Conservation (phyloP, 768 basidiomycete species). For the Brasilioporus rufonigricans region DNA sequence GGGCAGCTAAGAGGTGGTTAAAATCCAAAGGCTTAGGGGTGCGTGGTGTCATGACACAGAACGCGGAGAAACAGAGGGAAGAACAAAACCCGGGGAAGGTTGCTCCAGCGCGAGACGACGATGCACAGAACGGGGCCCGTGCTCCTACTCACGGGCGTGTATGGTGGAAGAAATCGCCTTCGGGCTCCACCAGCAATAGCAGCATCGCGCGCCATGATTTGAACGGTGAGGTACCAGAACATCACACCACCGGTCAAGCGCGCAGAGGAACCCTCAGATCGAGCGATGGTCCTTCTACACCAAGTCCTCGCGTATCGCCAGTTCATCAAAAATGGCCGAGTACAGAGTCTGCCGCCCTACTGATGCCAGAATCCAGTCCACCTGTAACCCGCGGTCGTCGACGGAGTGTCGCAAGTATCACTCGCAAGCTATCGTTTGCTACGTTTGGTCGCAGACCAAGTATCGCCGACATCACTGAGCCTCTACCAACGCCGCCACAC, state of each 20-base stretch:
- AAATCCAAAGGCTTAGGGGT: constrained; percentile 30
- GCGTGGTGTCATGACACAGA: constrained; percentile 22
- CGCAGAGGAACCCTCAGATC: constrained; percentile 9
- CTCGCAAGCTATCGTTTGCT: constrained; percentile 33
- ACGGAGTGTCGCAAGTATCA: constrained; percentile 31
- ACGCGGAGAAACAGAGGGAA: constrained; percentile 23
- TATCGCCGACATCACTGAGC: constrained; percentile 19
- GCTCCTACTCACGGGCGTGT: constrained; percentile 24
- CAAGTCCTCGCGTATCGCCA: constrained; percentile 19
- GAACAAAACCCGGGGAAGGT: constrained; percentile 6
- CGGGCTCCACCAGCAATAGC: constrained; percentile 11
- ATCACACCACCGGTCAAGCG: constrained; percentile 1
- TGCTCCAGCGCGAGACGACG: constrained; percentile 3
- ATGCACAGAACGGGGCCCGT: background rate
- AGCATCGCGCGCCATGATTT: constrained; percentile 10
- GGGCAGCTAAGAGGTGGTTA: constrained; percentile 26
- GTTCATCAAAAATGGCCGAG: constrained; percentile 22
- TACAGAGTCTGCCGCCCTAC: constrained; percentile 15
- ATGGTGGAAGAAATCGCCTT: constrained; percentile 30
- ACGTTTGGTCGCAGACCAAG: constrained; percentile 28
- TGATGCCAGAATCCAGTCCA: constrained; percentile 9
- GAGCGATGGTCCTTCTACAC: constrained; percentile 16
- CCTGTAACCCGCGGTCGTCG: constrained; percentile 11
- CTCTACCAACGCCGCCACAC: constrained; percentile 18
- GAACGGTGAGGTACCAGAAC: constrained; percentile 1